Percentiles rank a stretch among this genome's conserved stretches.
These are phyloP conservation scores for Coemansia sp. DNA, from an alignment of 192 early-diverging fungal species.

Conservation along the genomic window DNA sequence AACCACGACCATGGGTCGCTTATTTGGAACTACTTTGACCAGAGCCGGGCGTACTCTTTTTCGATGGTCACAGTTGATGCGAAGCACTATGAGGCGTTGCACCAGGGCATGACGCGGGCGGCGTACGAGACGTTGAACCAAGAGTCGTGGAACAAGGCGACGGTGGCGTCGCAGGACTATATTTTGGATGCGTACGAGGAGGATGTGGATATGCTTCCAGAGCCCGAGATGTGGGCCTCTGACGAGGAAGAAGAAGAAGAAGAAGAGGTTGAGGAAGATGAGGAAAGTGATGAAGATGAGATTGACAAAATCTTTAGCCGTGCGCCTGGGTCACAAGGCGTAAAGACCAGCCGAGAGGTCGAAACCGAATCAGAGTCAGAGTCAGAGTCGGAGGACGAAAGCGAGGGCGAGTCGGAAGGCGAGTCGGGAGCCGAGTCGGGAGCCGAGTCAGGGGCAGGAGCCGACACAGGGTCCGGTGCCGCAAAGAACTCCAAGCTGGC, in stretches of 20 bases:
- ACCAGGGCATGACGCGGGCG: conserved; percentile 65
- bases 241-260: conserved; percentile 27
- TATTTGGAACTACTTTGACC: conserved; percentile 78
- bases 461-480: conserved; percentile 13
- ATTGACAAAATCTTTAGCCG: conserved; percentile 29
- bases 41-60: conserved; percentile 67
- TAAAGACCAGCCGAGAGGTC: conserved; percentile 28
- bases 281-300: conserved; percentile 24
- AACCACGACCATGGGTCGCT: conserved; percentile 69
- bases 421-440: conserved; percentile 40
- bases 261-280: background rate
- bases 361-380: conserved; percentile 20
- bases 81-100: conserved; percentile 59
- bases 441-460: conserved; percentile 21
- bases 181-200: conserved; percentile 72
- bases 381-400: conserved; percentile 46
- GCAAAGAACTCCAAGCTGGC: conserved; percentile 71
- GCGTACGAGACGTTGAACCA: conserved; percentile 75
- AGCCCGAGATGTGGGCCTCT: conserved; percentile 26
- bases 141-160: conserved; percentile 63
- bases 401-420: conserved; percentile 21
- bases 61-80: conserved; percentile 64
- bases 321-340: conserved; percentile 18
- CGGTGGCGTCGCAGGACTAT: conserved; percentile 70
- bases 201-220: conserved; percentile 52